A percentile compares a stretch with the other conserved stretches of the same genome.
phyloP scores from a whole-genome alignment of 495 filamentous ascomycete species.

The Daldinia grandis region DNA sequence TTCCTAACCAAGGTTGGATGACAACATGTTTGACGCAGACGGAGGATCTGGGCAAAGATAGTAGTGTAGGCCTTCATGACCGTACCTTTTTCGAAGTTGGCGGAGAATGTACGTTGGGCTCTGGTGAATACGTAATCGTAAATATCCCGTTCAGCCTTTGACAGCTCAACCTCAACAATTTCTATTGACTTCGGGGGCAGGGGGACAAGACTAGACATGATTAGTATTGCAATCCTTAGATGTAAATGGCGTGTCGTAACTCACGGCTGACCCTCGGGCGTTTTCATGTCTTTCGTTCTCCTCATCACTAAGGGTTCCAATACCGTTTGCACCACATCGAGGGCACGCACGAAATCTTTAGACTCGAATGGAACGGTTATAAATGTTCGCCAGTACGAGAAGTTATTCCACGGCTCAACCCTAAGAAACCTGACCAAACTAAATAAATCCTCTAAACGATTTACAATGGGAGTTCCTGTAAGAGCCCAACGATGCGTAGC shows the following conservation, averaged over 20 bases:
- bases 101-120: conserved; percentile 82
- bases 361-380: conserved; percentile 97
- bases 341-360: conserved; percentile 88
- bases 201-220: conserved; percentile 67
- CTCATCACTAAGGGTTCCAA: conserved; percentile 94
- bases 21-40: conserved; percentile 93
- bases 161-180: conserved; percentile 86
- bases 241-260: neutral
- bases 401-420: conserved; percentile 97
- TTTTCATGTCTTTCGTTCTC: conserved; percentile 97
- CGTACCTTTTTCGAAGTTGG: conserved; percentile 89
- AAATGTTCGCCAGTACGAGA: conserved; percentile 98
- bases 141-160: conserved; percentile 83
- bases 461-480: conserved; percentile 97
- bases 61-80: conserved; percentile 93
- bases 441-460: conserved; percentile 96
- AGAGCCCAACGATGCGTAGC: conserved; percentile 91
- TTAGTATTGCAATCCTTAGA: conserved; percentile 15
- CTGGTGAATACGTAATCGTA: conserved; percentile 88
- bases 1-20: conserved; percentile 90
- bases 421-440: conserved; percentile 88
- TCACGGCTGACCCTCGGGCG: conserved; percentile 79
- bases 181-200: conserved; percentile 82
- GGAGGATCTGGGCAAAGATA: conserved; percentile 95
- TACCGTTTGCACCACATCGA: conserved; percentile 97